Evolutionary conservation across 2,329 filamentous ascomycete species (phyloP), one percentile per base, ranked within the genome.

Genomic region (Penicillium sp.): DNA sequence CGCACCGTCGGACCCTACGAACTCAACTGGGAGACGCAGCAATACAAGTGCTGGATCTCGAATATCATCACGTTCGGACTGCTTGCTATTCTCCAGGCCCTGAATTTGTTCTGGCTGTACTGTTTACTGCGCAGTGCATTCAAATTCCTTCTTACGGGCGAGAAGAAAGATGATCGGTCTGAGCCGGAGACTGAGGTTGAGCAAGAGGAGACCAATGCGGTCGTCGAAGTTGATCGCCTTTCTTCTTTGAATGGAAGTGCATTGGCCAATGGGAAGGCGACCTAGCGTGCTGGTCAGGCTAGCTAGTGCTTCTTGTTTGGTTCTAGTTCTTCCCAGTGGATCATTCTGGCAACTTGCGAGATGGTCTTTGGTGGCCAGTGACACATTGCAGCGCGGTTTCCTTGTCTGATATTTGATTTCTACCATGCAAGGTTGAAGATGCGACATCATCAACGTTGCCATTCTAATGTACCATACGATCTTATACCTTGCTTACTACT

Each of bases 111-210:
- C 28, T 73, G 70, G 64, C 55, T 74, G 16, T 70, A 64, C 41
- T 63, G 66, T 33, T 67, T 73, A 14, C 49, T 70, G 46, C 64
- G 67, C 42, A 66, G 72, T 44, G 59, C 68, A 13, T 59, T 63
- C 49, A 69, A 64, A 40, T 67, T 70, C 30, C 50, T 67, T 8
- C 55, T 61, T 12, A 60, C 60, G 27, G 65, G 67, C n/a, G 60
- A 65, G 19, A 61, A 52, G 40, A 61, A 62, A 44, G 71, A 73
- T 48, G 70, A 72, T 88, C 59, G 89, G 6, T 60, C 58, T 11
- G 58, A 58, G 40, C 5, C 41, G 3, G 52, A 60, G 18, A 46
- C 50, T 27, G 56, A 50, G 2, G 92, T 69, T 82, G 71, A 22
- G 86, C 81, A 9, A 80, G 78, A 11, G 79, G n/a, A 29, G 12